Percentiles rank a stretch among this genome's conserved stretches.
Conservation (phyloP, 1,139 yeast species). For the Zygotorulaspora mrakii region DNA sequence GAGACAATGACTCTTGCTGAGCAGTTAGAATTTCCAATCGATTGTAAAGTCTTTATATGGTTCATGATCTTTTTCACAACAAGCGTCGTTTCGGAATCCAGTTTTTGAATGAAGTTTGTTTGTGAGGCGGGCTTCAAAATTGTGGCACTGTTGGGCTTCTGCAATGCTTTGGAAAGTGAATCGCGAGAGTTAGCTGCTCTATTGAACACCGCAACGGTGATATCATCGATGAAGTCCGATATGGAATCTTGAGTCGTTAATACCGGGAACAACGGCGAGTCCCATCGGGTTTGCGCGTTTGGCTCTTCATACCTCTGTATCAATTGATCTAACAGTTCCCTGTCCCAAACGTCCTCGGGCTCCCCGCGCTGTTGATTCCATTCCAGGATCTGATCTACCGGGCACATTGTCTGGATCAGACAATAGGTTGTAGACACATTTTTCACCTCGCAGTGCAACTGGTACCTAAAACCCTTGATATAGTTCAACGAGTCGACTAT, state of each 20-base stretch:
- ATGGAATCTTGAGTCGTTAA: conserved; percentile 55
- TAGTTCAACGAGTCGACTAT: conserved; percentile 82
- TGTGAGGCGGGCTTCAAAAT: conserved; percentile 67
- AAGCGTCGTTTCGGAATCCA: conserved; percentile 60
- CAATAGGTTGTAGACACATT: conserved; percentile 79
- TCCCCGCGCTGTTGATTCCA: conserved; percentile 52
- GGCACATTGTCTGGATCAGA: conserved; percentile 72
- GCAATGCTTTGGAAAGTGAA: conserved; percentile 19
- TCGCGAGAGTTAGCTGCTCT: conserved; percentile 42
- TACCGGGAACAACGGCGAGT: conserved; percentile 78
- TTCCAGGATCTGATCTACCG: conserved; percentile 55
- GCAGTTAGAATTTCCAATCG: conserved; percentile 26
- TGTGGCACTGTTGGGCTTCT: conserved; percentile 73
- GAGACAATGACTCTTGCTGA: conserved; percentile 33
- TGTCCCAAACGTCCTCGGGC: conserved; percentile 59
- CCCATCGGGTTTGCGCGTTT: conserved; percentile 83
- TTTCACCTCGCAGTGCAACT: conserved; percentile 88
- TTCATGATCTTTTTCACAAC: conserved; percentile 28
- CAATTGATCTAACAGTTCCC: conserved; percentile 61
- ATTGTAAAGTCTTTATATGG: conserved; percentile 22
- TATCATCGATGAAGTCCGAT: conserved; percentile 52
- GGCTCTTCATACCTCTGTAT: conserved; percentile 94
- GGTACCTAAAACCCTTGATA: conserved; percentile 94
- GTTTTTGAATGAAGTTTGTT: conserved; percentile 70
- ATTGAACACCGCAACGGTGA: conserved; percentile 65